Evolutionary conservation across 768 basidiomycete genomes (phyloP).

Genomic region (Tulasnella sp.): DNA sequence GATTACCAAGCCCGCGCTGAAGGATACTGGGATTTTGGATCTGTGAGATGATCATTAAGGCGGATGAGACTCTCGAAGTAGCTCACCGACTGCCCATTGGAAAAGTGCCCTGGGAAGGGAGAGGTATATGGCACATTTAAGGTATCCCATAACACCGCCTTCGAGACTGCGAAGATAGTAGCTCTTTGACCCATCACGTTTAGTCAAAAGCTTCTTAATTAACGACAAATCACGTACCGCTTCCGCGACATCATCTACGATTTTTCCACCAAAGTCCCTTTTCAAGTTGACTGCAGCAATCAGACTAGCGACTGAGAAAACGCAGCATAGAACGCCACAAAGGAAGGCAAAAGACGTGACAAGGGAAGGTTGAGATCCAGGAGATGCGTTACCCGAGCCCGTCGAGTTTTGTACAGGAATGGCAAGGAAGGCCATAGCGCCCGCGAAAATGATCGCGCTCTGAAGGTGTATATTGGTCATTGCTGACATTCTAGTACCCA

Average conservation of each 20-base stretch:
- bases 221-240: not conserved
- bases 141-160: not conserved
- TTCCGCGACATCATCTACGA: not conserved
- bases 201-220: not conserved
- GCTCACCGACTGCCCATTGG: slow-evolving; percentile 1
- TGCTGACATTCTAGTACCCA: not conserved
- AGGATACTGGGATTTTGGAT: not conserved
- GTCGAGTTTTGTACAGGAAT: not conserved
- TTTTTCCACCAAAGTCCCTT: not conserved
- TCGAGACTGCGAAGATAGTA: not conserved
- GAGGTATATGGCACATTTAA: not conserved
- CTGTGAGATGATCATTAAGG: not conserved
- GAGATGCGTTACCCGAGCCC: not conserved
- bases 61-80: not conserved
- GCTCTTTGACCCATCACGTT: not conserved
- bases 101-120: not conserved
- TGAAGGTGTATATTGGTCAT: not conserved
- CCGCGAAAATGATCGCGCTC: not conserved
- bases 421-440: not conserved
- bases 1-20: not conserved
- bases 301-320: not conserved
- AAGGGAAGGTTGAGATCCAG: not conserved
- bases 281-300: not conserved
- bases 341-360: not conserved
- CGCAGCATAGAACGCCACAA: not conserved